Evolutionary conservation across 352 stramenopile species (phyloP), one percentile per base, ranked within the genome.

Genomic region (Globisporangium middletonii): DNA sequence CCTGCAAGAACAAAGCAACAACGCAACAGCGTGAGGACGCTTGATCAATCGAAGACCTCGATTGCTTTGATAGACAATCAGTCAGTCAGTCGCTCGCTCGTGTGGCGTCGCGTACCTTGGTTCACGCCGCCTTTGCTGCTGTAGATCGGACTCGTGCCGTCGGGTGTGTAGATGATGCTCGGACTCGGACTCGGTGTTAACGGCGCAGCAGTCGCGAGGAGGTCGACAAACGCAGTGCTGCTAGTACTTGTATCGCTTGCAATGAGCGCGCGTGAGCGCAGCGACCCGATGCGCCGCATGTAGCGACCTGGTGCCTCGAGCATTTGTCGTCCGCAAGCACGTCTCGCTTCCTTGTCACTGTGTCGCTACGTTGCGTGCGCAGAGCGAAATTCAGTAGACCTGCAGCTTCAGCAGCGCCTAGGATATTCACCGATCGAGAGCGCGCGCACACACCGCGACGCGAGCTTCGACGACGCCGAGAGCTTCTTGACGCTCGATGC

Each of bases 1-100:
- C 60, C 75, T 80, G 15, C 16, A 30, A 38, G 18, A 19, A 5
- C 27, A 28, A 18, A 28, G 23, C 38, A 27, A 38, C 15, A 18
- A 2, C 26, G n/a, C 11, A 8, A 37, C 3, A 8, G 9, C 4
- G 41, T 19, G 41, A 18, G 41, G 12, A 46, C 15, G 13, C 18
- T 18, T 4, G 41, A 46, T 18, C 18, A 2, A 46, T 23, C 11
- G 13, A 6, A 46, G 2, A 19, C 1, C 13, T 19, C 23, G 23
- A 23, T 23, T 23, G 23, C 23, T 23, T 23, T 23, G 23, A 23
- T 23, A 23, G 23, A 23, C 23, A 23, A 23, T 23, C 23, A 38
- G 33, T 12, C 33, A 38, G 33, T 12, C 33, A 12, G 23, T 23
- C 23, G 23, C 23, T 23, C 23, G 23, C 4, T 50, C 2, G 45